Evolutionary conservation across 2,329 filamentous ascomycete species (phyloP).

Genomic region (Calcarisporium arbuscula): DNA sequence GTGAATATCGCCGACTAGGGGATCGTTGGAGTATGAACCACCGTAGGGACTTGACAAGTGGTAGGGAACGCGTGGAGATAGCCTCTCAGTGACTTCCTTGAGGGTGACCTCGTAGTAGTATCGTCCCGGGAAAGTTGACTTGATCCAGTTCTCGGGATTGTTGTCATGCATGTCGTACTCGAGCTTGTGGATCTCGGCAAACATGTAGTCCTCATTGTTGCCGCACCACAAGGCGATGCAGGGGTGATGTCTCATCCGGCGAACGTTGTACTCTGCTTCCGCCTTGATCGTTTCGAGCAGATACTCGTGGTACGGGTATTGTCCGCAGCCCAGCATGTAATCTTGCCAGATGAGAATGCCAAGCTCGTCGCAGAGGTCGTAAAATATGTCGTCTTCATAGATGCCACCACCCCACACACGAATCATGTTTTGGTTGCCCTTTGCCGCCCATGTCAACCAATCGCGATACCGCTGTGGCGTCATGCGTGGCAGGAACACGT

Average conservation of each 20-base stretch:
- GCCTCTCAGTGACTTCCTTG: constrained; percentile 53
- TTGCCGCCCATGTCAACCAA: constrained; percentile 64
- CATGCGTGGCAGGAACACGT: constrained; percentile 66
- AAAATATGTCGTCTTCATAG: constrained; percentile 60
- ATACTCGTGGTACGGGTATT: constrained; percentile 56
- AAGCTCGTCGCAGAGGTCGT: constrained; percentile 60
- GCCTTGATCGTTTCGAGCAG: constrained; percentile 50
- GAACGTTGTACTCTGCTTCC: constrained; percentile 56
- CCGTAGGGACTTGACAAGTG: constrained; percentile 4
- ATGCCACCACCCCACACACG: constrained; percentile 68
- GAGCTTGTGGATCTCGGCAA: constrained; percentile 6
- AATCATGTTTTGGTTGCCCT: constrained; percentile 71
- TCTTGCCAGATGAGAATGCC: constrained; percentile 66
- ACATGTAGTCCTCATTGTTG: constrained; percentile 59
- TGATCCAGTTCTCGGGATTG: constrained; percentile 69
- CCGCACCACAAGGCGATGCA: constrained; percentile 72
- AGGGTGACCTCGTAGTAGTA: constrained; percentile 76
- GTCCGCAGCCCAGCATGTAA: constrained; percentile 63
- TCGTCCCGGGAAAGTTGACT: constrained; percentile 66
- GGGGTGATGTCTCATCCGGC: constrained; percentile 49
- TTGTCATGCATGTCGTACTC: constrained; percentile 69
- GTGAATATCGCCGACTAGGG: constrained; percentile 3
- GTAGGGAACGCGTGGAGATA: constrained; percentile 58
- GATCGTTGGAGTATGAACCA: constrained; percentile 2
- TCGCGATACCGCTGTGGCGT: constrained; percentile 55